Conservation (phyloP, 208 protist species). For the Leishmania tropica region DNA sequence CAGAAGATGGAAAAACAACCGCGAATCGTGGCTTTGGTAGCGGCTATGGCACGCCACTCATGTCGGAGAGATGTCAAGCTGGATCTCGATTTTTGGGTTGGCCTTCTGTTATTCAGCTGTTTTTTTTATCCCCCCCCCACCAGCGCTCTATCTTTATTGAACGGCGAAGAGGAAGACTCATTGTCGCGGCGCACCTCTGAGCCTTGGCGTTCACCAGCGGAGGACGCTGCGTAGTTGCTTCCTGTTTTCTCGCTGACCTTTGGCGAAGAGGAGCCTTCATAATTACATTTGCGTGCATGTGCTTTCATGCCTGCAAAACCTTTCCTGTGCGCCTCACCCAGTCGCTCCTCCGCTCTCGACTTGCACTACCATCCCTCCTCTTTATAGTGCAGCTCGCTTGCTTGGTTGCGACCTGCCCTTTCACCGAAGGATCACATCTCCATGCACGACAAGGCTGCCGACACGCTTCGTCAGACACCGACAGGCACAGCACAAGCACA, state of each 20-base stretch:
- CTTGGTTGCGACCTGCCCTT: neutral
- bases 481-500: neutral
- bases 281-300: neutral
- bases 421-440: neutral
- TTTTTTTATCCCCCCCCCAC: too few relatives aligned
- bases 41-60: too few relatives aligned
- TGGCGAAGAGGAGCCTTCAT: neutral
- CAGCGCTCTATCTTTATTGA: too few relatives aligned
- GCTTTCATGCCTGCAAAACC: too few relatives aligned
- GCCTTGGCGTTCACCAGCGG: too few relatives aligned
- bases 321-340: neutral
- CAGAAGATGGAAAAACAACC: too few relatives aligned
- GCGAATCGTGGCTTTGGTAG: too few relatives aligned
- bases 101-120: too few relatives aligned
- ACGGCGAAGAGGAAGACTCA: too few relatives aligned
- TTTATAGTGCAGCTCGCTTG: neutral
- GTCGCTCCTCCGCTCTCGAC: neutral
- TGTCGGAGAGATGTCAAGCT: too few relatives aligned
- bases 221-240: neutral
- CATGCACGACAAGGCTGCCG: neutral
- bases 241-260: neutral
- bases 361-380: neutral
- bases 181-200: too few relatives aligned
- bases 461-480: neutral
- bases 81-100: too few relatives aligned